phyloP scores from a whole-genome alignment of 805 yeast species.

The Soucietia sequanensis region DNA sequence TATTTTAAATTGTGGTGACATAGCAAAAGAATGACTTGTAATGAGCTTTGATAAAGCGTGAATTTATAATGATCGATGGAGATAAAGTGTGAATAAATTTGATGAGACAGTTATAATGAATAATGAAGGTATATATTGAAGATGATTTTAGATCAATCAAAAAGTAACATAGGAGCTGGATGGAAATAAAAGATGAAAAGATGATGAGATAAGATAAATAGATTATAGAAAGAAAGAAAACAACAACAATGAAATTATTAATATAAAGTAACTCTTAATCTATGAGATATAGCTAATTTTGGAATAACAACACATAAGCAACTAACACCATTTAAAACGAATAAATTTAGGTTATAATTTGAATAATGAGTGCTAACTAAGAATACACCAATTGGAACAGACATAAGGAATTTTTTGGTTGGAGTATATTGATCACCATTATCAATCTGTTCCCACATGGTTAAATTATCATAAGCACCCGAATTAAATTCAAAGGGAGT shows the following conservation, averaged over 20 bases:
- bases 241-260: conserved; percentile 4
- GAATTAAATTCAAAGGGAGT: conserved; percentile 96
- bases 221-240: too few relatives aligned
- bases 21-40: too few relatives aligned
- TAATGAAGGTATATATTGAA: too few relatives aligned
- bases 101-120: too few relatives aligned
- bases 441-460: conserved; percentile 98
- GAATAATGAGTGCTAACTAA: conserved; percentile 88
- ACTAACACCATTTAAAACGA: conserved; percentile 74
- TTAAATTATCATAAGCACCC: conserved; percentile 92
- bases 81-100: too few relatives aligned
- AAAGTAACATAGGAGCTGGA: too few relatives aligned
- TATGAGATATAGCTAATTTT: conserved; percentile 79
- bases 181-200: too few relatives aligned
- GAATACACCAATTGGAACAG: conserved; percentile 89
- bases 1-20: too few relatives aligned
- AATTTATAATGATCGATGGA: too few relatives aligned
- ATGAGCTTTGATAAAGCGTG: too few relatives aligned
- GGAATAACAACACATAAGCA: conserved; percentile 89
- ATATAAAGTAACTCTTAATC: conserved; percentile 64
- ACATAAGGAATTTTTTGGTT: conserved; percentile 85
- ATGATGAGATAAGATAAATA: not conserved
- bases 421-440: conserved; percentile 98
- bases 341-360: conserved; percentile 75
- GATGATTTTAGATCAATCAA: too few relatives aligned